A percentile compares a stretch with the other conserved stretches of the same genome.
phyloP scores from a whole-genome alignment of 176 grass and related monocot species.

The Tillandsia leiboldiana region DNA sequence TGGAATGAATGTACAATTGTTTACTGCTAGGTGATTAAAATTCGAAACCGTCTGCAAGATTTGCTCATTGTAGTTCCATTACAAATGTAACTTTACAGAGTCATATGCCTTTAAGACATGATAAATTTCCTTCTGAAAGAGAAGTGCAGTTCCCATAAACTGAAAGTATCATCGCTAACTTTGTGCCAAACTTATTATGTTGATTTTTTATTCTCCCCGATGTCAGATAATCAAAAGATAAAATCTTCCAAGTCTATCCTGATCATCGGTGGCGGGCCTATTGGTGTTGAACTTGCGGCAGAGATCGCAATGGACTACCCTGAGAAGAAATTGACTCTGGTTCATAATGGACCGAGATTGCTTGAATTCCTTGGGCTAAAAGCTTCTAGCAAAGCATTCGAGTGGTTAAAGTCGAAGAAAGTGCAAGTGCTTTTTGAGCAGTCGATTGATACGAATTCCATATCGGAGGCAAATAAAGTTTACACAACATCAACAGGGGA shows the following conservation, averaged over 20 bases:
- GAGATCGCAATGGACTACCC: slow-evolving; percentile 46
- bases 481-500: slow-evolving; percentile 56
- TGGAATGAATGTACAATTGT: no score
- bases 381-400: slow-evolving; percentile 47
- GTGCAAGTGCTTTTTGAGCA: slow-evolving; percentile 60
- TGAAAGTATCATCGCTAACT: no score
- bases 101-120: no score
- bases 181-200: no score
- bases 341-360: slow-evolving; percentile 41
- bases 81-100: no score
- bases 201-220: background rate
- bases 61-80: no score
- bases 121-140: no score
- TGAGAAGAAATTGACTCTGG: slow-evolving; percentile 48
- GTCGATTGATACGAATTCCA: slow-evolving; percentile 25
- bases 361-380: slow-evolving; percentile 32
- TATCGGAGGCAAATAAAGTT: background rate
- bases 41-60: no score
- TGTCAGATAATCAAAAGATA: slow-evolving; percentile 36
- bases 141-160: no score
- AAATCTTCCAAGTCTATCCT: slow-evolving; percentile 26
- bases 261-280: slow-evolving; percentile 51
- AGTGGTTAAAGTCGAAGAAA: slow-evolving; percentile 58
- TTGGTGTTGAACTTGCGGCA: slow-evolving; percentile 55
- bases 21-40: no score